phyloP scores from a whole-genome alignment of 768 basidiomycete species.

The Lentinula raphanica region DNA sequence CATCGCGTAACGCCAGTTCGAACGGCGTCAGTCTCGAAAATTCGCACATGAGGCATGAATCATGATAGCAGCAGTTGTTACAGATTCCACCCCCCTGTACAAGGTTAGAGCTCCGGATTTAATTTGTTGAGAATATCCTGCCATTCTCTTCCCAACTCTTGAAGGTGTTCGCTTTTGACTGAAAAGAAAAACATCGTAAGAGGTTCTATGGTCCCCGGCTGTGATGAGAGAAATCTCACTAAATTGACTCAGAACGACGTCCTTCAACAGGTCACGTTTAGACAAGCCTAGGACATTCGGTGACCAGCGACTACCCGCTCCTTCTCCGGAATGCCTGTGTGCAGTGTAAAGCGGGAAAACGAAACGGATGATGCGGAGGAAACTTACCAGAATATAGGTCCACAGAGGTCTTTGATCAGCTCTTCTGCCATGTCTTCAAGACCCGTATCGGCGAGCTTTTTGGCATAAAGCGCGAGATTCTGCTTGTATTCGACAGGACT shows the following conservation, averaged over 20 bases:
- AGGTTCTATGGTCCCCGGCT: not conserved
- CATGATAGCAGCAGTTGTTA: too few species aligned
- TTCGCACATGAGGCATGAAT: too few species aligned
- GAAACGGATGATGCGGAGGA: not conserved
- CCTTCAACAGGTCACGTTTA: slow-evolving; percentile 80
- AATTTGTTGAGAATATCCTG: slow-evolving; percentile 73
- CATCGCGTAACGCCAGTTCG: too few species aligned
- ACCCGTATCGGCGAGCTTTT: slow-evolving; percentile 84
- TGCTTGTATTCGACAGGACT: slow-evolving; percentile 84
- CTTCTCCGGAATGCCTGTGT: slow-evolving; percentile 31
- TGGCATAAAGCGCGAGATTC: slow-evolving; percentile 70
- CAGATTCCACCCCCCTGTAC: not conserved
- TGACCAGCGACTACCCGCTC: slow-evolving; percentile 53
- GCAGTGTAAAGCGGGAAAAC: not conserved
- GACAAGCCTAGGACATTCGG: slow-evolving; percentile 63
- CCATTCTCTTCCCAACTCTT: slow-evolving; percentile 75
- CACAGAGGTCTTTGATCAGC: slow-evolving; percentile 82
- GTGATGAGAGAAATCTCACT: slow-evolving; percentile 48
- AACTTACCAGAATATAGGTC: slow-evolving; percentile 84
- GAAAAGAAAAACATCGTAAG: not conserved
- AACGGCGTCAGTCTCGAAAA: too few species aligned
- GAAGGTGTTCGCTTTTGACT: slow-evolving; percentile 74
- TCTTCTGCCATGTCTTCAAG: slow-evolving; percentile 88
- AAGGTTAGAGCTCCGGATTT: slow-evolving; percentile 37
- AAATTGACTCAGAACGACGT: slow-evolving; percentile 76